Evolutionary conservation across 169 alveolate species (phyloP).

Genomic region (Sarcocystis neurona): DNA sequence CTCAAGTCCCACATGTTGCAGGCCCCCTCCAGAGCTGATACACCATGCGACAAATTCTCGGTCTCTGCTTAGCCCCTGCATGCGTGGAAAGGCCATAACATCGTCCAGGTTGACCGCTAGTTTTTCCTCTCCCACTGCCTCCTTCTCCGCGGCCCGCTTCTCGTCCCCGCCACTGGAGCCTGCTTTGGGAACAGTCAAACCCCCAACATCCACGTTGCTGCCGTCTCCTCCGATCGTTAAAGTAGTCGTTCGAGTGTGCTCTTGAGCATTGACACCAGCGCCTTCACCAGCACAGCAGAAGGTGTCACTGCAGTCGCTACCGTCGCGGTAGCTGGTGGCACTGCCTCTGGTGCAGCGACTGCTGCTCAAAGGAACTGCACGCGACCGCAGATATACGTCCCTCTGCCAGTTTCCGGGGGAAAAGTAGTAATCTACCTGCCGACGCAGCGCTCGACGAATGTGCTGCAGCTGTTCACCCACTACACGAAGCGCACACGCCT

Average conservation of each 20-base stretch:
- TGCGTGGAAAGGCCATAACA: constrained; percentile 24
- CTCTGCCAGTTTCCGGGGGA: constrained; percentile 28
- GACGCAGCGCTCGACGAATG: constrained; percentile 28
- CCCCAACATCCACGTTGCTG: background rate
- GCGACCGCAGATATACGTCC: constrained; percentile 28
- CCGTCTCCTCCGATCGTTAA: background rate
- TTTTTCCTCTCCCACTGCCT: background rate
- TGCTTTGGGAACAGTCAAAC: background rate
- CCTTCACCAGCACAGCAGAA: background rate
- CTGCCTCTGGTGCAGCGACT: background rate
- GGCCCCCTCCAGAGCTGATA: constrained; percentile 22
- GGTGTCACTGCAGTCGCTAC: constrained; percentile 19
- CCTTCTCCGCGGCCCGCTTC: background rate
- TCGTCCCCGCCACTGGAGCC: background rate
- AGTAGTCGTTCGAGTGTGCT: background rate
- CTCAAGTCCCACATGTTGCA: constrained; percentile 6
- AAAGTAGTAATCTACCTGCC: constrained; percentile 46
- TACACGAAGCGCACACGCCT: constrained; percentile 7
- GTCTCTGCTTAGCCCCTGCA: constrained; percentile 11
- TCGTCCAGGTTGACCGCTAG: constrained; percentile 10
- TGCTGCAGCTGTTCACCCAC: constrained; percentile 22
- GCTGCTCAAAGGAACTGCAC: background rate
- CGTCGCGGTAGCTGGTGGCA: background rate
- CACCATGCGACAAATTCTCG: constrained; percentile 3
- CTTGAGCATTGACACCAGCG: background rate